Conservation (phyloP, 495 filamentous ascomycete genomes). For the Penicillium desertorum region DNA sequence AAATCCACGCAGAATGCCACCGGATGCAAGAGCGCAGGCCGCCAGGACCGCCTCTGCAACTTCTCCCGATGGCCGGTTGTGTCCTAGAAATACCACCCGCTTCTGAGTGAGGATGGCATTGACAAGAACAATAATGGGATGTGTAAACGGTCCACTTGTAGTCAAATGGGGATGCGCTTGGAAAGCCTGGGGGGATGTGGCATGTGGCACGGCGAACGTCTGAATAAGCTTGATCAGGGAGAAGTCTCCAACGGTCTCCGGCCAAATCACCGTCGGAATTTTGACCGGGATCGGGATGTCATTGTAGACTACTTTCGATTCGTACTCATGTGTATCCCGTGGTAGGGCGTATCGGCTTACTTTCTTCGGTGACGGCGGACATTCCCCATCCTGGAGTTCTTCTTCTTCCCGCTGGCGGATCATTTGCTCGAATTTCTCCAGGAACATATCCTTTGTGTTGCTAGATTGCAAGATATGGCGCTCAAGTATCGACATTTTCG, state of each 20-base stretch:
- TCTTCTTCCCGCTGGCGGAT: conserved; percentile 64
- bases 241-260: conserved; percentile 97
- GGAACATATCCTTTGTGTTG: conserved; percentile 92
- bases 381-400: conserved; percentile 40
- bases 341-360: conserved; percentile 62
- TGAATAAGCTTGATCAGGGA: conserved; percentile 96
- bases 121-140: conserved; percentile 55
- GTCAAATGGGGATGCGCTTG: conserved; percentile 88
- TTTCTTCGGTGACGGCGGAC: conserved; percentile 51
- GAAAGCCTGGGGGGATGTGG: conserved; percentile 81
- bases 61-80: conserved; percentile 89
- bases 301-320: conserved; percentile 91
- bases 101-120: conserved; percentile 87
- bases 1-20: conserved; percentile 92
- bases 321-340: conserved; percentile 95
- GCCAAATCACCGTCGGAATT: conserved; percentile 85
- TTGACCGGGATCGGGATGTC: conserved; percentile 95
- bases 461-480: conserved; percentile 82
- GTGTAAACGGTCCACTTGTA: conserved; percentile 71
- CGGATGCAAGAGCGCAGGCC: conserved; percentile 88
- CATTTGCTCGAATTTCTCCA: conserved; percentile 97
- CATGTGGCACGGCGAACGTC: conserved; percentile 80
- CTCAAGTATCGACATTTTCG: conserved; percentile 79
- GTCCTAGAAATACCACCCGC: conserved; percentile 90
- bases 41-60: conserved; percentile 95